Conservation (phyloP, 2,329 filamentous ascomycete species). For the Fusarium napiforme region DNA sequence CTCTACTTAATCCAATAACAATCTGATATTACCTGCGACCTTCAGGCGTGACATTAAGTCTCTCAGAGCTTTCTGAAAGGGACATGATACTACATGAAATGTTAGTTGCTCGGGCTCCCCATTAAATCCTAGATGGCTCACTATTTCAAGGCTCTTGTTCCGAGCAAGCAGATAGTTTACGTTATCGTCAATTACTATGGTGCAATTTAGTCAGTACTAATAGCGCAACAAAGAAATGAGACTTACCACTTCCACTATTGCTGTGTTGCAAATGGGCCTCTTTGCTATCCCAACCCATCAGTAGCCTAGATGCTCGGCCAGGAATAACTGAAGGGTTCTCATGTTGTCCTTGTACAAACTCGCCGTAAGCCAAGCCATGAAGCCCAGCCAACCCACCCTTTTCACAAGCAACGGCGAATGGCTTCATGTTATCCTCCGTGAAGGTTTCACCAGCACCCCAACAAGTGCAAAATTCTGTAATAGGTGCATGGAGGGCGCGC, state of each 20-base stretch:
- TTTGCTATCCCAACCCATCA: conserved; percentile 55
- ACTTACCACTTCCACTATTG: conserved; percentile 47
- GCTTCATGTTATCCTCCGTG: conserved; percentile 45
- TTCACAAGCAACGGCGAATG: conserved; percentile 43
- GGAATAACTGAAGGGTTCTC: conserved; percentile 44
- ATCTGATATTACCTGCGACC: conserved; percentile 5
- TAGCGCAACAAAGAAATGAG: no score
- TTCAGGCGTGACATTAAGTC: not conserved
- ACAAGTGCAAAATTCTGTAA: conserved; percentile 53
- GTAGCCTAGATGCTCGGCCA: conserved; percentile 47
- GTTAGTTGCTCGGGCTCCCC: conserved; percentile 5
- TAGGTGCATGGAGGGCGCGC: conserved; percentile 49
- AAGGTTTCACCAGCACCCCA: conserved; percentile 49
- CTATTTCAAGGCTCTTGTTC: conserved; percentile 48
- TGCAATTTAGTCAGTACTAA: not conserved
- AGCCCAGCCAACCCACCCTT: conserved; percentile 44
- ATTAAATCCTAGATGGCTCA: conserved; percentile 30
- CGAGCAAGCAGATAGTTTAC: conserved; percentile 47
- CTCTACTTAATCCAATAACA: conserved; percentile 31
- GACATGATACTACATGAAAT: conserved; percentile 44
- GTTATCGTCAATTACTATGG: conserved; percentile 51
- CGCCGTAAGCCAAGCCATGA: conserved; percentile 48
- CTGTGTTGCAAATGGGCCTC: conserved; percentile 51
- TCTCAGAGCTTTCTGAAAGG: conserved; percentile 33
- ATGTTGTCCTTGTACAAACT: conserved; percentile 48